Evolutionary conservation across 1,284 basidiomycete species (phyloP).

Genomic region (Flammula alnicola): DNA sequence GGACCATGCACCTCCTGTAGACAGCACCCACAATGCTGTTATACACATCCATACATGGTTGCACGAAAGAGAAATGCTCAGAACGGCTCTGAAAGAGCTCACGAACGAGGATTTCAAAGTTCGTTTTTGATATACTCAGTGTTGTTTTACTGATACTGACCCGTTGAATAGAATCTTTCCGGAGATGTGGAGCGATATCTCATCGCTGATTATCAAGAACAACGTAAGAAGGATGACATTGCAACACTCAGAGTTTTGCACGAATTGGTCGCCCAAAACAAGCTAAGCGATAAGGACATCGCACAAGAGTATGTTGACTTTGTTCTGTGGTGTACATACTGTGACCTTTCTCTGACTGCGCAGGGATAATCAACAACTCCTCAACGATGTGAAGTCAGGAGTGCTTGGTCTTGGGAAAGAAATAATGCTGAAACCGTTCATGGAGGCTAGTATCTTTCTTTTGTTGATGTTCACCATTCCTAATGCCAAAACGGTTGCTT

Average conservation of each 20-base stretch:
- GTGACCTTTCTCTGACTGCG: not conserved
- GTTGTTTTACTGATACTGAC: not conserved
- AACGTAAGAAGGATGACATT: constrained; percentile 5
- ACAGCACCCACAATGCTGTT: constrained; percentile 4
- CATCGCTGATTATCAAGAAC: not conserved
- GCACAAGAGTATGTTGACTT: not conserved
- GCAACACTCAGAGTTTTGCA: not conserved
- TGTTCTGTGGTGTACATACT: not conserved
- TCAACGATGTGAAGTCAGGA: constrained; percentile 2
- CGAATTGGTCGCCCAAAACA: not conserved
- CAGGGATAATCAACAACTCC: not conserved
- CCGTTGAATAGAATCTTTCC: constrained; percentile 3
- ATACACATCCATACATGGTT: not conserved
- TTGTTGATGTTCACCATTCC: not conserved
- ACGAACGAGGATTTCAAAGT: not conserved
- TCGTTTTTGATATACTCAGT: not conserved
- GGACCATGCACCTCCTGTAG: not conserved
- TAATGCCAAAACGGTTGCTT: not conserved
- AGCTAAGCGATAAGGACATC: not conserved
- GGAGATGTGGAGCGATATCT: not conserved
- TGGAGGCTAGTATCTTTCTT: not conserved
- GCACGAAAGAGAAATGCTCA: constrained; percentile 1
- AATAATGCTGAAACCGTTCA: constrained; percentile 1
- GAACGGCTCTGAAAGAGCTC: not conserved
- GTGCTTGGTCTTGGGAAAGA: not conserved